Evolutionary conservation across 257 asterid species (phyloP).

Genomic region (Hygrophila difformis): DNA sequence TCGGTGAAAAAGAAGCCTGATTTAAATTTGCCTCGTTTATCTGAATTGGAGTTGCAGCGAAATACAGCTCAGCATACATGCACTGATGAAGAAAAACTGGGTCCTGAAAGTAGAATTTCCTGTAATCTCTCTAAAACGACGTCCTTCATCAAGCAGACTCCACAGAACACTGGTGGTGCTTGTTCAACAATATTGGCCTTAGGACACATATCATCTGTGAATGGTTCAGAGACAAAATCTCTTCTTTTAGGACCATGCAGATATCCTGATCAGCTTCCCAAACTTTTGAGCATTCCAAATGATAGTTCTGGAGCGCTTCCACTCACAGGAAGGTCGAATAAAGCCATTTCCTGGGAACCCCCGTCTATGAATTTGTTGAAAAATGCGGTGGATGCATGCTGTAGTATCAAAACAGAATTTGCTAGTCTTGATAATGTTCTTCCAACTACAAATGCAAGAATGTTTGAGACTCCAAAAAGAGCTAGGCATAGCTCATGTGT

Average conservation of each 20-base stretch:
- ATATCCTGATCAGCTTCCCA: constrained; percentile 25
- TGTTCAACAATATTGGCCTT: constrained; percentile 35
- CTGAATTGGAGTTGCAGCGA: constrained; percentile 22
- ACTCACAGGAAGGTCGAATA: constrained; percentile 12
- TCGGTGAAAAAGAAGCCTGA: constrained; percentile 47
- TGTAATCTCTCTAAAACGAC: constrained; percentile 14
- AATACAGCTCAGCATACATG: constrained; percentile 15
- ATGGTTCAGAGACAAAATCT: constrained; percentile 22
- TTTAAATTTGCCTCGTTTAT: constrained; percentile 29
- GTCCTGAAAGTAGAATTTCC: constrained; percentile 9
- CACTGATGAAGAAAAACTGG: constrained; percentile 22
- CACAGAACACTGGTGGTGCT: constrained; percentile 19
- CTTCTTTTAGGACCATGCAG: constrained; percentile 13
- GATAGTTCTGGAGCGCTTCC: constrained; percentile 17
- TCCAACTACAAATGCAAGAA: constrained; percentile 14
- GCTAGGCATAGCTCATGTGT: constrained; percentile 22
- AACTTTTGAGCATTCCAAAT: constrained; percentile 11
- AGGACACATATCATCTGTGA: constrained; percentile 21
- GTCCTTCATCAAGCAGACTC: constrained; percentile 13
- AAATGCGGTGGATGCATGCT: constrained; percentile 7
- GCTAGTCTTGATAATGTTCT: no score
- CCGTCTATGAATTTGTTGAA: constrained; percentile 18
- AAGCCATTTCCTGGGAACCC: constrained; percentile 13
- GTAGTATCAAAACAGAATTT: no score
- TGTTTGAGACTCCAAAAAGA: constrained; percentile 36